phyloP scores from a whole-genome alignment of 1,284 basidiomycete species.

The Hypsizygus ulmarius region DNA sequence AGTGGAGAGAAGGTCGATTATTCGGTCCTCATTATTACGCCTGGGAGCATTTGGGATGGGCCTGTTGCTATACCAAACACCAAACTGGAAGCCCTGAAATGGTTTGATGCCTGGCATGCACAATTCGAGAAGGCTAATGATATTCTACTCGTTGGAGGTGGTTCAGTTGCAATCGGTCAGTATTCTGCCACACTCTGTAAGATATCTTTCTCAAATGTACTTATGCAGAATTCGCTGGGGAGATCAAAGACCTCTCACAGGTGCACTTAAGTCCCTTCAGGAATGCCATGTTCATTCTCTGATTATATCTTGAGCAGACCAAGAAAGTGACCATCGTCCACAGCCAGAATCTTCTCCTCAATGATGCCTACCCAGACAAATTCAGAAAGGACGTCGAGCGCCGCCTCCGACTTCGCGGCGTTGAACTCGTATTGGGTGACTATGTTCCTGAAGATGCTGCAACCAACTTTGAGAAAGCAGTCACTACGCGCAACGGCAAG shows the following conservation, averaged over 20 bases:
- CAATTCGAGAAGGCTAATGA: conserved; percentile 47
- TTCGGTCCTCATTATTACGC: conserved; percentile 50
- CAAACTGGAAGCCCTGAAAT: conserved; percentile 33
- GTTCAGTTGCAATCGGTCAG: conserved; percentile 57
- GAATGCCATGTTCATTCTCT: neutral
- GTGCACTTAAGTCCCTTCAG: conserved; percentile 27
- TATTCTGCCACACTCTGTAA: neutral
- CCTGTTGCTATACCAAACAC: conserved; percentile 42
- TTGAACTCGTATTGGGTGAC: conserved; percentile 55
- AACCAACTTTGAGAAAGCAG: conserved; percentile 15
- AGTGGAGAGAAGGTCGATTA: conserved; percentile 27
- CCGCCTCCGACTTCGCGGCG: conserved; percentile 40
- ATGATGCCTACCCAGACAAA: conserved; percentile 52
- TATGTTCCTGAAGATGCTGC: conserved; percentile 41
- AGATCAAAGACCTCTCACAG: conserved; percentile 53
- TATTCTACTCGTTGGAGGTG: conserved; percentile 61
- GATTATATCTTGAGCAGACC: conserved; percentile 31
- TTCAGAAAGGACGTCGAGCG: conserved; percentile 49
- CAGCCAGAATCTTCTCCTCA: conserved; percentile 49
- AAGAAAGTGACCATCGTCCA: conserved; percentile 71
- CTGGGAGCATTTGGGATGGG: conserved; percentile 51
- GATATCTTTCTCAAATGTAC: neutral
- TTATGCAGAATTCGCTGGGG: conserved; percentile 54
- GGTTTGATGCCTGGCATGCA: conserved; percentile 40
- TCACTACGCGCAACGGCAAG: conserved; percentile 56